Base-by-base conservation (phyloP, 1,284 basidiomycete species). In the Neonothopanus nambi region DNA sequence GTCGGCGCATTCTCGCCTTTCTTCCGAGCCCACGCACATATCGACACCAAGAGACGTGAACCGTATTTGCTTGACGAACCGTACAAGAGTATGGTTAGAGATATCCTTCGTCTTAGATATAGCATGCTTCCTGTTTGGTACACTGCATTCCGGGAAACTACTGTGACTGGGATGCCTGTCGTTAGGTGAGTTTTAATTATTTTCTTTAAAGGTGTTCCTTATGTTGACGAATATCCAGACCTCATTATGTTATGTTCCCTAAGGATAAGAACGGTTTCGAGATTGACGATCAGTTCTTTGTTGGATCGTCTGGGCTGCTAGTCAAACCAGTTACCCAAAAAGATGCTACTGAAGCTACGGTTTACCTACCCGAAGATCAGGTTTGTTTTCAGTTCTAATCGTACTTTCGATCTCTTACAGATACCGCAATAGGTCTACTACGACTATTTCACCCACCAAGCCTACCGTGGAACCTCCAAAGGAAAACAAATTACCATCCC, bases 1-100 rank as follows among this genome's bases (percentile, higher is more conserved):
- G 89, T 95, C 35, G 97, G 96, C 24, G 85, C 89, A 11, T 97
- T 98, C 70, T 89, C 89, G 59, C 96, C 96, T 3, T 99, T 99
- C 83, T 96, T 99, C 88, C 85, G 96, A 50, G 96, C 96, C 0
- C 97, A 99, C 70, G 97, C 96, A 4, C 95, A 98, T 70, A 89
- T 98, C 63, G 97, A 99, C 70, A 97, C 96, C 40, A 99, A 98
- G 75, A 86, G 97, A 39, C 86, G 96, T 44, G 97, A 99, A 70
- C 96, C 96, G 0, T 99, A 89, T 77, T 79, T 99, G 0, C 82
- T 92, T 50, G 92, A 94, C 15, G 89, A 97, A 65, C 94, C 95
- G 0, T 88, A 91, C 73, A 89, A 90, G 72, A 78, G 83, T 35
- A 88, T 93, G 40, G 72, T 98, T 28, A 82, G 89, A 30, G 86